Evolutionary conservation across 2,329 filamentous ascomycete species (phyloP).

Genomic region (Lecanicillium sp.): DNA sequence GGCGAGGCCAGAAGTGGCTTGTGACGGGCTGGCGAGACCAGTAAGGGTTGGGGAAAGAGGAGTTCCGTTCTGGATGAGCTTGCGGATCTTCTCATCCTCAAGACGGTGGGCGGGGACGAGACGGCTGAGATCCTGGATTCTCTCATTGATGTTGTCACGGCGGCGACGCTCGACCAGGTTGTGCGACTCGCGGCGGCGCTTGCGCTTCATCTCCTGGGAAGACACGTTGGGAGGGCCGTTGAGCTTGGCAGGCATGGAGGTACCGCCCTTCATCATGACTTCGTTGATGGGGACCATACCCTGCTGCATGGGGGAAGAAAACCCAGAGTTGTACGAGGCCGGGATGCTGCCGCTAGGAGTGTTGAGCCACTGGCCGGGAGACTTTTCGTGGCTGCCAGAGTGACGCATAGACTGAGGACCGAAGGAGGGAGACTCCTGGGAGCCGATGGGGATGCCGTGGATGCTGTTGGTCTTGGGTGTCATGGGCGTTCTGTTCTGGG

Average conservation of each 20-base stretch:
- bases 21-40: constrained; percentile 60
- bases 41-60: constrained; percentile 78
- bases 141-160: constrained; percentile 96
- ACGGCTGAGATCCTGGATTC: constrained; percentile 92
- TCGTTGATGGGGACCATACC: constrained; percentile 76
- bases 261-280: constrained; percentile 79
- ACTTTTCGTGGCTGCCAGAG: constrained; percentile 67
- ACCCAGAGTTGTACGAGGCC: constrained; percentile 83
- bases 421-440: constrained; percentile 64
- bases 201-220: constrained; percentile 88
- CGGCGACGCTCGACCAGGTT: constrained; percentile 93
- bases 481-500: constrained; percentile 71
- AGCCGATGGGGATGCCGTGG: constrained; percentile 61
- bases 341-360: constrained; percentile 72
- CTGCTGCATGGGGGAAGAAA: constrained; percentile 71
- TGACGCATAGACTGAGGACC: constrained; percentile 73
- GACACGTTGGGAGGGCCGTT: constrained; percentile 54
- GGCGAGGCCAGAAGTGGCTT: constrained; percentile 80
- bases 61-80: constrained; percentile 87
- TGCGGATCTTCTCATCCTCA: constrained; percentile 95
- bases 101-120: constrained; percentile 87
- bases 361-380: constrained; percentile 79
- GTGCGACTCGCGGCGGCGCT: constrained; percentile 86
- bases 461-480: constrained; percentile 81
- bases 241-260: constrained; percentile 86